Base-by-base conservation (phyloP, 192 early-diverging fungal species). In the Gamsiella multidivaricata region DNA sequence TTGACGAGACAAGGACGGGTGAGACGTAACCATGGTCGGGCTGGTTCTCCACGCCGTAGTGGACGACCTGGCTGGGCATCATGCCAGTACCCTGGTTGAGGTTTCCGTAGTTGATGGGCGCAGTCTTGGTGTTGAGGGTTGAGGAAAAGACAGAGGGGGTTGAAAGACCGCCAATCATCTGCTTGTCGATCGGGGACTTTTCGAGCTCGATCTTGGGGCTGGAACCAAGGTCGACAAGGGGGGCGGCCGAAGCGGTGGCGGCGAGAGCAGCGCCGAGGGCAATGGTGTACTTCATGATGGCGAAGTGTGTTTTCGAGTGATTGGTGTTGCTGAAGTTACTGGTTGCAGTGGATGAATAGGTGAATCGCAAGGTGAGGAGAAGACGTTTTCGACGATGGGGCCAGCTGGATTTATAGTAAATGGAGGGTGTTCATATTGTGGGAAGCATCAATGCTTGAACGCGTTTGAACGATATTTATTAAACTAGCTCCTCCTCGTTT, bases 81-180 rank as follows among this genome's bases (percentile, higher is more conserved):
- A 68, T 55, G 20, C 73, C 73, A 2, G 73, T 78, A 1, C 73
- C 73, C 60, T 45, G 36, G 36, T 78, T 78, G 41, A 78, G 49
- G 47, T 78, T 78, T 2, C 73, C 73, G 39, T 68, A 78, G 54
- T 78, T 78, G 65, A 69, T 55, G 15, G 73, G 73, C 1, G 56
- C 65, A 26, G 53, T 32, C 37, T 52, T 41, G 9, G 73, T 68
- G 60, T 78, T 67, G 34, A 78, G 50, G 11, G 73, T 57, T 14
- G 47, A 45, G 42, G 64, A 41, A 18, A 54, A 67, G 26, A 58
- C 32, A n/a, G 65, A 62, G 11, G 73, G 73, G 41, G 32, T 36
- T 0, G 52, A 56, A 31, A 78, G 36, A 2, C 65, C 73, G 6
- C 65, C 73, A 26, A 78, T 29, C 6, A 14, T 3, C 33, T 61